Evolutionary conservation across 768 basidiomycete genomes (phyloP), one percentile per base, ranked within the genome.

Genomic region (Cantharellus cinnabarinus): DNA sequence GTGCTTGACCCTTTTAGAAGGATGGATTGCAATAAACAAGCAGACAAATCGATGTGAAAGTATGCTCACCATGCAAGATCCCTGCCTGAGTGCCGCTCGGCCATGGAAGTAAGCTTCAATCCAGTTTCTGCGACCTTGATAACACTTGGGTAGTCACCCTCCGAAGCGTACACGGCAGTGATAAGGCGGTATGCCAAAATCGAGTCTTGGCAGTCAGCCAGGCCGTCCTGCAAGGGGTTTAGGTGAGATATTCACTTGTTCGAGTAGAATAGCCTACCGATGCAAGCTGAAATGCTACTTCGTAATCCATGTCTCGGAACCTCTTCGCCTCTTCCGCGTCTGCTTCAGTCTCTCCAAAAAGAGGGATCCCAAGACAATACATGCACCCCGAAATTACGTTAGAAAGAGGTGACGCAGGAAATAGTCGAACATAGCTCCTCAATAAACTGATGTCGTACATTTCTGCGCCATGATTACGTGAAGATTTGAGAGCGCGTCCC

Each of bases 121-220:
- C 85, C 86, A 44, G 74, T 77, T 64, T 91, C 88, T 1, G 86
- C 79, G 0, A 77, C 75, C 53, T 78, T 79, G 58, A 86, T 78
- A 0, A 82, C 78, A 62, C 80, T 83, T 52, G 80, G 73, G 68
- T 85, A 86, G 68, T 97, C 91, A 10, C 73, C 67, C 62, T 88
- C 83, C 38, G 71, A 67, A 3, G 80, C 69, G 65, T 89, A 85
- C 42, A 85, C 72, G 48, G 83, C 77, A 0, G 78, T 73, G 40
- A 81, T 68, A 10, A 90, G 73, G 20, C 85, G 76, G 64, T 78
- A 80, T 0, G 81, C 82, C 41, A 91, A 67, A 4, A 86, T 71
- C 0, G 81, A 85, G 62, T 79, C 71, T 2, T 76, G 70, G 2
- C 79, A 65, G 4, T 66, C 66, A 2, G 75, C 60, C 61, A 77